phyloP scores from a whole-genome alignment of 768 basidiomycete genomes.

The Pleurotus eryngii region DNA sequence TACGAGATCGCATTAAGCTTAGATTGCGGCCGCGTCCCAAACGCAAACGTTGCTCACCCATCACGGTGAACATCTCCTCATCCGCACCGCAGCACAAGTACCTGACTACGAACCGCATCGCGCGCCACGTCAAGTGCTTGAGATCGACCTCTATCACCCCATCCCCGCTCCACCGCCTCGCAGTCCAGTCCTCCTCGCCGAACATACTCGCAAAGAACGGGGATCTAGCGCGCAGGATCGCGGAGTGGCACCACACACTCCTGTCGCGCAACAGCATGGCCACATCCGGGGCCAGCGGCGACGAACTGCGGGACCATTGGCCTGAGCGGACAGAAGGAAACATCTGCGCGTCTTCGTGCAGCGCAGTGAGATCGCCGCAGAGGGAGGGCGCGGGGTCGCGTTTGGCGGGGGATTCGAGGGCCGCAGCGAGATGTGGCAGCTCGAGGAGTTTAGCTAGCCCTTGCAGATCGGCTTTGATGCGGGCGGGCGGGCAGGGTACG shows the following conservation, averaged over 20 bases:
- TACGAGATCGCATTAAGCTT: slow-evolving; percentile 21
- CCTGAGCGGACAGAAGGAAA: background rate
- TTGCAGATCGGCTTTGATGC: slow-evolving; percentile 63
- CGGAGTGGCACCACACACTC: slow-evolving; percentile 65
- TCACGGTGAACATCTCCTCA: slow-evolving; percentile 63
- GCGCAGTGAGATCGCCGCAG: slow-evolving; percentile 40
- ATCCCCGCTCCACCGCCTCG: slow-evolving; percentile 45
- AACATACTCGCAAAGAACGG: slow-evolving; percentile 85
- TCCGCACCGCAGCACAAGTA: slow-evolving; percentile 76
- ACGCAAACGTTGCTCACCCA: slow-evolving; percentile 44
- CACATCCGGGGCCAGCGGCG: slow-evolving; percentile 58
- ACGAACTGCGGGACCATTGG: slow-evolving; percentile 9
- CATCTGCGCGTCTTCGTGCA: slow-evolving; percentile 42
- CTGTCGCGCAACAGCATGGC: slow-evolving; percentile 67
- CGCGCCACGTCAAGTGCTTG: slow-evolving; percentile 67
- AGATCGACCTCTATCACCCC: slow-evolving; percentile 67
- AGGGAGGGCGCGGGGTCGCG: slow-evolving; percentile 47
- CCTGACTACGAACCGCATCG: slow-evolving; percentile 71
- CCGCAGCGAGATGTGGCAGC: slow-evolving; percentile 49
- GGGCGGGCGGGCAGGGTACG: slow-evolving; percentile 38
- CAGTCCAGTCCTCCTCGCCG: slow-evolving; percentile 79
- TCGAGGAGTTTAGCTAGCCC: slow-evolving; percentile 54
- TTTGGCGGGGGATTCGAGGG: slow-evolving; percentile 63
- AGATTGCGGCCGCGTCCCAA: background rate
- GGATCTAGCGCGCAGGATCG: slow-evolving; percentile 77